These are phyloP conservation scores for Intubia oerlemansii DNA, from an alignment of 2,329 filamentous ascomycete species.

Conservation along the genomic window DNA sequence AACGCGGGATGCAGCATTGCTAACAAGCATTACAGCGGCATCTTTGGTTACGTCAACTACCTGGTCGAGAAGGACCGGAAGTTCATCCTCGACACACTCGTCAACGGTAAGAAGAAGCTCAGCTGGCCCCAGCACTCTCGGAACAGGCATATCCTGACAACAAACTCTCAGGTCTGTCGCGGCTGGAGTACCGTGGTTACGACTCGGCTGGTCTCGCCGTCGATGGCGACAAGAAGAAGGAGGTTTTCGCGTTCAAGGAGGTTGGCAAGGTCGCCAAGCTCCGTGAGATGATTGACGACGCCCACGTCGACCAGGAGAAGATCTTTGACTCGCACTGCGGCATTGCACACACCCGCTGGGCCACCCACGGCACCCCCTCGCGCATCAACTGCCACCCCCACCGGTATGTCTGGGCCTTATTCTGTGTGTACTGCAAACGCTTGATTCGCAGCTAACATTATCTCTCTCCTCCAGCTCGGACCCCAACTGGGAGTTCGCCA, in stretches of 20 bases:
- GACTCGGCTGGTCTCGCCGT: slow-evolving; percentile 91
- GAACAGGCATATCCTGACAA: neutral
- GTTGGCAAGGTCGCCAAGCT: slow-evolving; percentile 97
- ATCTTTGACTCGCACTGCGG: slow-evolving; percentile 95
- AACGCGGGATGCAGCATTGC: too few species aligned
- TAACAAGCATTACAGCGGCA: too few species aligned
- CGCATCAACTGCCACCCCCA: slow-evolving; percentile 96
- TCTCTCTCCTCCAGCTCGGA: slow-evolving; percentile 42
- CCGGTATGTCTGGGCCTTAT: too few species aligned
- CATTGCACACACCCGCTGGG: slow-evolving; percentile 98
- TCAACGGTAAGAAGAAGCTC: slow-evolving; percentile 50
- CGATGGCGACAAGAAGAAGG: slow-evolving; percentile 97
- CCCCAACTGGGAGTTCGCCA: slow-evolving; percentile 81
- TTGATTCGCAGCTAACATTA: slow-evolving; percentile 15
- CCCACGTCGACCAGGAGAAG: slow-evolving; percentile 70
- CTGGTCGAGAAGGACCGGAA: slow-evolving; percentile 96
- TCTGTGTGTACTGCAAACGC: neutral
- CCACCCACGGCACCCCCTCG: slow-evolving; percentile 87
- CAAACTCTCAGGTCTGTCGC: slow-evolving; percentile 59
- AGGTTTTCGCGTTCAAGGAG: slow-evolving; percentile 95
- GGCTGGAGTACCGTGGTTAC: slow-evolving; percentile 96
- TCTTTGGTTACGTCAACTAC: slow-evolving; percentile 99
- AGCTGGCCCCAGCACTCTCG: slow-evolving; percentile 11
- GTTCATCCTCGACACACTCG: slow-evolving; percentile 85
- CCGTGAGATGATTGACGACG: slow-evolving; percentile 73